A percentile compares a stretch with the other conserved stretches of the same genome.
Conservation (phyloP, 2,329 filamentous ascomycete genomes). For the Trichoderma atroviride region DNA sequence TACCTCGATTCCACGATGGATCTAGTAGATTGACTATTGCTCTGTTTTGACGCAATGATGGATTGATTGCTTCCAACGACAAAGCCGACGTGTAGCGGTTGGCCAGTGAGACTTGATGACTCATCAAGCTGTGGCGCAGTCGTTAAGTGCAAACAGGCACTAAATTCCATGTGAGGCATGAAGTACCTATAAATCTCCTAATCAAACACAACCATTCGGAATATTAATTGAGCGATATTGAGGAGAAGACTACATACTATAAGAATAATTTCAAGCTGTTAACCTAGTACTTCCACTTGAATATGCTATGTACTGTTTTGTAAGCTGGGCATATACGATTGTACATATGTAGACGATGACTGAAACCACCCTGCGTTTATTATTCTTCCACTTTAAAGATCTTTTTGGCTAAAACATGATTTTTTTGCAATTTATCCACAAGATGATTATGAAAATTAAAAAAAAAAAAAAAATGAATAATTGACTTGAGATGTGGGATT, state of each 20-base stretch:
- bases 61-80: slow-evolving; percentile 4
- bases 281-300: not conserved
- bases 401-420: not conserved
- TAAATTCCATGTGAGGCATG: not conserved
- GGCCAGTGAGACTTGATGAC: slow-evolving; percentile 25
- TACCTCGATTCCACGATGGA: not conserved
- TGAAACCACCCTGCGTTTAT: not conserved
- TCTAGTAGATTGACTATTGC: not conserved
- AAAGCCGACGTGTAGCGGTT: slow-evolving; percentile 15
- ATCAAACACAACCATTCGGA: not conserved
- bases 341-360: not conserved
- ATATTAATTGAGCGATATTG: not conserved
- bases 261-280: not conserved
- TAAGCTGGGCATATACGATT: not conserved
- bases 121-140: slow-evolving; percentile 32
- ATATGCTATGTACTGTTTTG: not conserved
- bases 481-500: not conserved
- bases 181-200: not conserved
- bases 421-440: not conserved
- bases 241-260: not conserved
- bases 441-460: not conserved
- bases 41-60: slow-evolving; percentile 21
- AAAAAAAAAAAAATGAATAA: no score
- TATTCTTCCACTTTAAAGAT: not conserved
- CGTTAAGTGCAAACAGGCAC: not conserved